A percentile compares a stretch with the other conserved stretches of the same genome.
Conservation (phyloP, 106 monocot species). For the Platanthera zijinensis region DNA sequence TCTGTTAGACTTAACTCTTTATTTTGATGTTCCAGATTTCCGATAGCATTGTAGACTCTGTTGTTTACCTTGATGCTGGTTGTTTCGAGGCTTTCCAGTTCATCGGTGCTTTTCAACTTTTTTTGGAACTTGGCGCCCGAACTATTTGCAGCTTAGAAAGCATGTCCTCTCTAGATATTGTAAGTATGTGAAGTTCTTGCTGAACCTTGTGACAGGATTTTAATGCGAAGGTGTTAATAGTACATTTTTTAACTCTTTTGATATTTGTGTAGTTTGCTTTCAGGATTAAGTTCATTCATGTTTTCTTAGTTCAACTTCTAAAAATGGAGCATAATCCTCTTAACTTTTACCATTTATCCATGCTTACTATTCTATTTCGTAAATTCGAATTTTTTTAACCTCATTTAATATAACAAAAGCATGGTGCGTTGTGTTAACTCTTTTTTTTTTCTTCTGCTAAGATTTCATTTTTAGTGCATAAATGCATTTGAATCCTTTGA, state of each 20-base stretch:
- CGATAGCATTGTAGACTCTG: constrained; percentile 46
- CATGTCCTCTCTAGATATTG: constrained; percentile 67
- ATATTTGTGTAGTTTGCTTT: neutral
- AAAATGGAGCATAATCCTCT: neutral
- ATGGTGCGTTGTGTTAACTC: neutral
- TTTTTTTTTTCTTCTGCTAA: neutral
- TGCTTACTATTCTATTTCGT: neutral
- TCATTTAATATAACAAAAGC: neutral
- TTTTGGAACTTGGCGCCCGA: constrained; percentile 65
- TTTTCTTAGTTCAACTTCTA: neutral
- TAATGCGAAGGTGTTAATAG: neutral
- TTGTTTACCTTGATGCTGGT: constrained; percentile 80
- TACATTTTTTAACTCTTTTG: neutral
- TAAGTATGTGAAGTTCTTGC: constrained; percentile 24
- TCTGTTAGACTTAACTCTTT: neutral
- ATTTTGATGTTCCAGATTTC: constrained; percentile 38
- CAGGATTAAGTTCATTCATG: neutral
- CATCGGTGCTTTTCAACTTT: constrained; percentile 57
- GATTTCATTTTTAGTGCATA: neutral
- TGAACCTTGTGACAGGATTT: neutral
- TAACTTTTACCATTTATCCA: neutral
- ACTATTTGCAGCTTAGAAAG: constrained; percentile 81
- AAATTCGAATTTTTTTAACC: neutral
- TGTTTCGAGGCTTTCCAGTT: constrained; percentile 70
- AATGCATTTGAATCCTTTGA: neutral